These are phyloP conservation scores for Fusarium sp. DNA, from an alignment of 2,329 filamentous ascomycete species.

Conservation along the genomic window DNA sequence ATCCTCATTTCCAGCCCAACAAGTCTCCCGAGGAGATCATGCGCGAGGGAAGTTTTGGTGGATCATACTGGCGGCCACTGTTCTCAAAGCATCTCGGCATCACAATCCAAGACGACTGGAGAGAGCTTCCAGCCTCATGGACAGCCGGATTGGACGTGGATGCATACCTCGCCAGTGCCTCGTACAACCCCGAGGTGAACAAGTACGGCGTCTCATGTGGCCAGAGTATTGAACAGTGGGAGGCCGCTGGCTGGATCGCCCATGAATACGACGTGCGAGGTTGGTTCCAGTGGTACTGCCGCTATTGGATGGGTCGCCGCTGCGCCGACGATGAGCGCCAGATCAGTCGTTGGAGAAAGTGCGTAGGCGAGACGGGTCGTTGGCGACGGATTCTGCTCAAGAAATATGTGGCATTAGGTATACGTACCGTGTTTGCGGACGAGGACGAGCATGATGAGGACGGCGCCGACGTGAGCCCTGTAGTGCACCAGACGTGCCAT, in stretches of 20 bases:
- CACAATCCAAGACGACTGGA: constrained; percentile 14
- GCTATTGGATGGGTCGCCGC: constrained; percentile 18
- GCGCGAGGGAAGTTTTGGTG: constrained; percentile 19
- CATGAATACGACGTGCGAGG: constrained; percentile 17
- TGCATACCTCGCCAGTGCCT: neutral
- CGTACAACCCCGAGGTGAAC: constrained; percentile 15
- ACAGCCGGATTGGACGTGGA: constrained; percentile 3
- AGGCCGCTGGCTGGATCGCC: constrained; percentile 23
- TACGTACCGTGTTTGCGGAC: constrained; percentile 19
- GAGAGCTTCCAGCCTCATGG: constrained; percentile 8
- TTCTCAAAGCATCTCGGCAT: neutral
- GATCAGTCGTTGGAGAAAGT: constrained; percentile 28
- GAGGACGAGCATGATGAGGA: constrained; percentile 2
- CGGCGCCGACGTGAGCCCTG: constrained; percentile 13
- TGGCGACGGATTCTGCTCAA: constrained; percentile 16
- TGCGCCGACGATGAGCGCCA: constrained; percentile 16
- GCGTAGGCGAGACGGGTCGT: constrained; percentile 19
- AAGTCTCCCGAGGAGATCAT: constrained; percentile 24
- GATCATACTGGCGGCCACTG: constrained; percentile 18
- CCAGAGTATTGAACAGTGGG: constrained; percentile 26
- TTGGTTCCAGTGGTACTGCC: constrained; percentile 26
- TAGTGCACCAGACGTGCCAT: constrained; percentile 21
- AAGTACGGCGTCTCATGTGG: constrained; percentile 22
- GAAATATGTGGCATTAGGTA: constrained; percentile 16
- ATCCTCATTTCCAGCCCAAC: constrained; percentile 15